Conservation (phyloP, 1,139 yeast species). For the Sugiyamaella sp. region DNA sequence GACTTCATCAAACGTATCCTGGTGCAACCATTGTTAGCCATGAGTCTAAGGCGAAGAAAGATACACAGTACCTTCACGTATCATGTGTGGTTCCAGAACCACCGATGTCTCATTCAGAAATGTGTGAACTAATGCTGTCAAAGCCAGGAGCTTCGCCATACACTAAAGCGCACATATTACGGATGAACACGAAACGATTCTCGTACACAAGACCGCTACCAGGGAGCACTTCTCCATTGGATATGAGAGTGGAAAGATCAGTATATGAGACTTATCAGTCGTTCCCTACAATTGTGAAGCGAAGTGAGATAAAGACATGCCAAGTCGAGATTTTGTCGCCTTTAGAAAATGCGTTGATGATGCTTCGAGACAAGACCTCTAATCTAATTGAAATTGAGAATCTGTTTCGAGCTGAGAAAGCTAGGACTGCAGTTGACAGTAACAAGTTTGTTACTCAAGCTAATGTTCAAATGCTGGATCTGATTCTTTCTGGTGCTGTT, state of each 20-base stretch:
- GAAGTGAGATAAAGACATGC: conserved; percentile 67
- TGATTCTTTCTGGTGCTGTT: conserved; percentile 84
- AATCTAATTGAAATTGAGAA: conserved; percentile 72
- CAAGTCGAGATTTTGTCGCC: conserved; percentile 75
- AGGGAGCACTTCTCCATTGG: conserved; percentile 71
- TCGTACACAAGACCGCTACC: conserved; percentile 72
- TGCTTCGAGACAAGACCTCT: conserved; percentile 67
- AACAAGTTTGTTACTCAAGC: conserved; percentile 3
- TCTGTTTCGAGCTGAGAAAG: conserved; percentile 15
- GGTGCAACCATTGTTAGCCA: conserved; percentile 76
- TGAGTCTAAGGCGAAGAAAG: conserved; percentile 66
- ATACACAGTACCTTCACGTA: conserved; percentile 76
- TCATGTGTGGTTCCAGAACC: conserved; percentile 65
- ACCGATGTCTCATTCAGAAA: conserved; percentile 22
- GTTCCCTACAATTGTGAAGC: conserved; percentile 87
- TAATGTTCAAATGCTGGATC: conserved; percentile 48
- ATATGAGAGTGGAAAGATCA: conserved; percentile 88
- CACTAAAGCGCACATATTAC: conserved; percentile 39
- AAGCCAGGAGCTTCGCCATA: conserved; percentile 15
- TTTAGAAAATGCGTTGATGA: conserved; percentile 75
- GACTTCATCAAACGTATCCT: conserved; percentile 74
- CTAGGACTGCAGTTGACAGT: not conserved
- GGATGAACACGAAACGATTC: conserved; percentile 70
- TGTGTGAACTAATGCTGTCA: conserved; percentile 35
- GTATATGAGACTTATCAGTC: conserved; percentile 73